Evolutionary conservation across 352 stramenopile species (phyloP).

Genomic region (Pythium aquatile): DNA sequence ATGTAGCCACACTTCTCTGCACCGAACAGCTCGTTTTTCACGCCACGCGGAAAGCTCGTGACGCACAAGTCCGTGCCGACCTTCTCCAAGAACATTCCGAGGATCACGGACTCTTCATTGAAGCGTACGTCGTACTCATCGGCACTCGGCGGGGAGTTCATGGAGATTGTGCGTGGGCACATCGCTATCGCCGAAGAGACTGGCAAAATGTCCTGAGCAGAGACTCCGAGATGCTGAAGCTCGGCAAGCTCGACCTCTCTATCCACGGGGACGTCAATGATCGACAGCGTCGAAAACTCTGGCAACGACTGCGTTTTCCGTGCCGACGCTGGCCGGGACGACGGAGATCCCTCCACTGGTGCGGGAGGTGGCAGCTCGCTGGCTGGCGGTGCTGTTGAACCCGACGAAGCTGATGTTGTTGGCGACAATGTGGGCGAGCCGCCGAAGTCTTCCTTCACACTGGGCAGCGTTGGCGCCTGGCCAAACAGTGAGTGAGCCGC

Average conservation of each 20-base stretch:
- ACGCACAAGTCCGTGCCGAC: constrained; percentile 73
- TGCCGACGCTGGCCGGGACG: not conserved
- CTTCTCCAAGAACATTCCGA: constrained; percentile 83
- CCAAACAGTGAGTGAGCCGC: constrained; percentile 28
- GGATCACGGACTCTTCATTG: constrained; percentile 58
- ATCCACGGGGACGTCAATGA: constrained; percentile 53
- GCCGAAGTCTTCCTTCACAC: constrained; percentile 20
- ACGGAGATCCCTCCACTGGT: constrained; percentile 3
- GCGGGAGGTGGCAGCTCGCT: constrained; percentile 13
- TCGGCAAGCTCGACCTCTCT: constrained; percentile 54
- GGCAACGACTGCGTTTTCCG: constrained; percentile 15
- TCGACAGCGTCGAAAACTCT: constrained; percentile 6
- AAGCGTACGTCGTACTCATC: constrained; percentile 84
- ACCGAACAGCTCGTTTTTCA: constrained; percentile 66
- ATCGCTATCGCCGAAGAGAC: constrained; percentile 80
- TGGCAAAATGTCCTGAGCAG: constrained; percentile 70
- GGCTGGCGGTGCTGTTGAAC: not conserved
- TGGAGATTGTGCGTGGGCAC: constrained; percentile 69
- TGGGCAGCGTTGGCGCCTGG: constrained; percentile 19
- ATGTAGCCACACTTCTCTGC: constrained; percentile 78
- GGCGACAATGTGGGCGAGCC: constrained; percentile 19
- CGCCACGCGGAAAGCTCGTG: constrained; percentile 67
- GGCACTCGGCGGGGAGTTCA: constrained; percentile 47
- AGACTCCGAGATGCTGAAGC: constrained; percentile 45
- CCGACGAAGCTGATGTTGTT: constrained; percentile 7